Conservation (phyloP, 495 filamentous ascomycete genomes). For the Xylaria flabelliformis region DNA sequence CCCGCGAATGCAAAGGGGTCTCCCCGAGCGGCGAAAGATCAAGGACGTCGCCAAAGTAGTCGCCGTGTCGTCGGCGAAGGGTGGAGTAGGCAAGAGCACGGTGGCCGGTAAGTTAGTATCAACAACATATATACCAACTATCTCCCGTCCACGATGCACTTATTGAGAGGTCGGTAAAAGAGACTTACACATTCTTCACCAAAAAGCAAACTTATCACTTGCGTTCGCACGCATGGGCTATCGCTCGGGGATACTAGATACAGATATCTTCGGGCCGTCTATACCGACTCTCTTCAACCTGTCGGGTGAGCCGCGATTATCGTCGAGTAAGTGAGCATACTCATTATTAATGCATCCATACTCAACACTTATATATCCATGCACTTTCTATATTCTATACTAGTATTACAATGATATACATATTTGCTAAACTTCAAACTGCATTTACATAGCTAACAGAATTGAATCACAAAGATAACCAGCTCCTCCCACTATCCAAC, state of each 20-base stretch:
- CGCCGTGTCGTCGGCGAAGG: slow-evolving; percentile 94
- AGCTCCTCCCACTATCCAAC: slow-evolving; percentile 86
- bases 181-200: neutral
- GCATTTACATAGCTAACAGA: neutral
- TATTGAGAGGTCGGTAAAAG: no score
- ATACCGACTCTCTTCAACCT: slow-evolving; percentile 90
- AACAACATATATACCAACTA: neutral
- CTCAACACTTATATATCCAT: neutral
- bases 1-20: slow-evolving; percentile 81
- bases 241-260: slow-evolving; percentile 86
- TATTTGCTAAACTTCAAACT: neutral
- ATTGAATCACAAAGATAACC: slow-evolving; percentile 65
- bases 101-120: slow-evolving; percentile 67
- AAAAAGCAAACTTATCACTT: slow-evolving; percentile 84
- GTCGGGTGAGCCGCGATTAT: slow-evolving; percentile 71
- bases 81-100: slow-evolving; percentile 95
- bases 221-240: slow-evolving; percentile 81
- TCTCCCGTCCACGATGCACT: no score
- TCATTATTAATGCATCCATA: neutral
- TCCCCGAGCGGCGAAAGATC: slow-evolving; percentile 81
- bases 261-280: slow-evolving; percentile 95
- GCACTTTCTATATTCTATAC: neutral
- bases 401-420: neutral
- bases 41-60: slow-evolving; percentile 83
- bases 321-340: slow-evolving; percentile 55